phyloP scores from a whole-genome alignment of 192 early-diverging fungal genomes.

The Pecoramyces ruminantium region DNA sequence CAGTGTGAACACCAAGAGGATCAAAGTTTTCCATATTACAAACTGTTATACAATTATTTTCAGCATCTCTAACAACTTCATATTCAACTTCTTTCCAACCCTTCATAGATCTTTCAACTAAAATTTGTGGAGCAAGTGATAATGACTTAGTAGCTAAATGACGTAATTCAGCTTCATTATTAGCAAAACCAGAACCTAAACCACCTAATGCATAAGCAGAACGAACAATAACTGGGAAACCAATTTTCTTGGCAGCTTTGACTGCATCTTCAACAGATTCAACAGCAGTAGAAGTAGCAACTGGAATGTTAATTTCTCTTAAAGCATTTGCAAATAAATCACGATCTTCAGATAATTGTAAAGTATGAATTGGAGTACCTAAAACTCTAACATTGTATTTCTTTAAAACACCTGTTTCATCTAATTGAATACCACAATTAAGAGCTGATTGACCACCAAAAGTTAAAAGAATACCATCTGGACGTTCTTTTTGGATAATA shows the following conservation, averaged over 20 bases:
- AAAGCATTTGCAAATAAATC: slow-evolving; percentile 88
- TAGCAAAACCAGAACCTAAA: slow-evolving; percentile 91
- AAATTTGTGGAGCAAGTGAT: slow-evolving; percentile 73
- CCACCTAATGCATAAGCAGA: slow-evolving; percentile 90
- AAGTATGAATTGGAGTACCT: slow-evolving; percentile 83
- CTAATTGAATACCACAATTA: slow-evolving; percentile 83
- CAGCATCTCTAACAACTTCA: slow-evolving; percentile 91
- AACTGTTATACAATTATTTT: slow-evolving; percentile 96
- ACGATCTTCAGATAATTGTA: slow-evolving; percentile 83
- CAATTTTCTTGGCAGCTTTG: slow-evolving; percentile 62
- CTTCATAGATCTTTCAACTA: slow-evolving; percentile 91
- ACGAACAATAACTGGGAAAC: slow-evolving; percentile 88
- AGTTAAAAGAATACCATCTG: slow-evolving; percentile 86
- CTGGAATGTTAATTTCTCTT: slow-evolving; percentile 74
- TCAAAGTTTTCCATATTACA: slow-evolving; percentile 99
- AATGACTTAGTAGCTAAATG: slow-evolving; percentile 71
- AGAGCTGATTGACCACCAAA: slow-evolving; percentile 96
- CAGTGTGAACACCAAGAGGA: slow-evolving; percentile 93
- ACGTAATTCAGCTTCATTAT: slow-evolving; percentile 50
- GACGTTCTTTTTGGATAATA: slow-evolving; percentile 82
- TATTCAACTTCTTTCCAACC: slow-evolving; percentile 99
- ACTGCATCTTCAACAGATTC: slow-evolving; percentile 76
- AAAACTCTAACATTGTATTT: slow-evolving; percentile 75
- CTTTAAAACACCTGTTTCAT: slow-evolving; percentile 65
- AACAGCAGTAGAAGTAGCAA: slow-evolving; percentile 77